A percentile compares a stretch with the other conserved stretches of the same genome.
Conservation (phyloP, 495 filamentous ascomycete species). For the Hypoxylon fuscum region DNA sequence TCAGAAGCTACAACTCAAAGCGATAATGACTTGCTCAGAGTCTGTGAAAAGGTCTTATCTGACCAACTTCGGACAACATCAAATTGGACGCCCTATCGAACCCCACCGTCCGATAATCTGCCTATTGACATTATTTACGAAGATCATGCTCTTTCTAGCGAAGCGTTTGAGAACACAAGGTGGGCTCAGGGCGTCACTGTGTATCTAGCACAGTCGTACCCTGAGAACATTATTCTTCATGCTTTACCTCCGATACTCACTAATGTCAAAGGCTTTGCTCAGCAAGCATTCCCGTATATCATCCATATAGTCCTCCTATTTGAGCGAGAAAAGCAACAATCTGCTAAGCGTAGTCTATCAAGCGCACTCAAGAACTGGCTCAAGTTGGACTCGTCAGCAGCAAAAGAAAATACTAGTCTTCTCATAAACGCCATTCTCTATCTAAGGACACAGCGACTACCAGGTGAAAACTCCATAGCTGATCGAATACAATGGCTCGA, state of each 20-base stretch:
- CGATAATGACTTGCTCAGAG: slow-evolving; percentile 55
- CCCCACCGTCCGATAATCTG: slow-evolving; percentile 55
- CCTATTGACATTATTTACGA: slow-evolving; percentile 29
- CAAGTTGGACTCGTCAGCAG: slow-evolving; percentile 45
- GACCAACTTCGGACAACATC: slow-evolving; percentile 55
- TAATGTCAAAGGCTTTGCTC: slow-evolving; percentile 71
- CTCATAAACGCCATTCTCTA: slow-evolving; percentile 87
- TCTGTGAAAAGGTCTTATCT: slow-evolving; percentile 56
- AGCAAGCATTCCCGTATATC: slow-evolving; percentile 77
- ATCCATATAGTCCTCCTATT: slow-evolving; percentile 78
- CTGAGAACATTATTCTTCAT: slow-evolving; percentile 70
- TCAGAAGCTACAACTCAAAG: slow-evolving; percentile 59
- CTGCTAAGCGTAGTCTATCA: slow-evolving; percentile 59
- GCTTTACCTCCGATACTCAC: slow-evolving; percentile 69
- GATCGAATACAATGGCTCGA: slow-evolving; percentile 88
- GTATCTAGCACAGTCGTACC: slow-evolving; percentile 66
- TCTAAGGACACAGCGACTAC: slow-evolving; percentile 80
- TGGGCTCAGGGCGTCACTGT: slow-evolving; percentile 75
- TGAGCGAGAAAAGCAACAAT: slow-evolving; percentile 58
- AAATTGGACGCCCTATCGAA: slow-evolving; percentile 58
- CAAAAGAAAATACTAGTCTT: slow-evolving; percentile 61
- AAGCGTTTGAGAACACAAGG: slow-evolving; percentile 46
- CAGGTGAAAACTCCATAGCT: slow-evolving; percentile 75
- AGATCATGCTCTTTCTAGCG: slow-evolving; percentile 43
- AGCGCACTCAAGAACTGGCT: slow-evolving; percentile 62